Evolutionary conservation across 805 yeast species (phyloP).

Genomic region (Candida maesae): DNA sequence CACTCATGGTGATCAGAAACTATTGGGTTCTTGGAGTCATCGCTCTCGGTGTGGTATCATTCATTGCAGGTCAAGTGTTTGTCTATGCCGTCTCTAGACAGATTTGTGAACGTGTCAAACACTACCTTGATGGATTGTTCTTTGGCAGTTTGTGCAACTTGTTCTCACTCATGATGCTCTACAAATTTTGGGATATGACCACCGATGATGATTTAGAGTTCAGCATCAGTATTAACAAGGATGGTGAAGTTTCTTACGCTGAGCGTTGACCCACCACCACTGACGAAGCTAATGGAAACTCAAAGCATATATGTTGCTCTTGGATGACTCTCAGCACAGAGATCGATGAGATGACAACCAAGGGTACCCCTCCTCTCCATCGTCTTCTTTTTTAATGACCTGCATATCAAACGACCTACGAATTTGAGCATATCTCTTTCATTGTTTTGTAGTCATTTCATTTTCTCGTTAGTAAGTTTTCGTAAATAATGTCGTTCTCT

Average conservation of each 20-base stretch:
- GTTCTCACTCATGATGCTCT: conserved; percentile 88
- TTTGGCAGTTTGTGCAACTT: conserved; percentile 79
- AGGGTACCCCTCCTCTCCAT: no score
- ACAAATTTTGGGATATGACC: conserved; percentile 94
- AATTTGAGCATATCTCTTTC: no score
- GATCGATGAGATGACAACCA: no score
- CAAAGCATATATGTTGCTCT: no score
- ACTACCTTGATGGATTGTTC: conserved; percentile 87
- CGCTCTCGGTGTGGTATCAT: conserved; percentile 63
- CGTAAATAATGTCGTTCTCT: no score
- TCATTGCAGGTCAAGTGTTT: conserved; percentile 75
- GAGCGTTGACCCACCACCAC: no score
- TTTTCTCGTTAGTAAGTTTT: no score
- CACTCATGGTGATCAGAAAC: conserved; percentile 62
- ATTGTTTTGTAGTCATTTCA: no score
- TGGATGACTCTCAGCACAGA: no score
- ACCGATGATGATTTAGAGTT: conserved; percentile 94
- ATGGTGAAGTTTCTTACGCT: conserved; percentile 30
- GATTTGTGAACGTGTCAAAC: conserved; percentile 71
- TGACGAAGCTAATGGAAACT: no score
- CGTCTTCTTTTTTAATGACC: not conserved
- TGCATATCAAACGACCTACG: no score
- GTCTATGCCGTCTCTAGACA: conserved; percentile 62
- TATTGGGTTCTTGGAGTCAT: conserved; percentile 93
- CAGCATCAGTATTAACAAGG: conserved; percentile 56